Evolutionary conservation across 176 grass and related monocot genomes (phyloP).

Genomic region (Tillandsia leiboldiana): DNA sequence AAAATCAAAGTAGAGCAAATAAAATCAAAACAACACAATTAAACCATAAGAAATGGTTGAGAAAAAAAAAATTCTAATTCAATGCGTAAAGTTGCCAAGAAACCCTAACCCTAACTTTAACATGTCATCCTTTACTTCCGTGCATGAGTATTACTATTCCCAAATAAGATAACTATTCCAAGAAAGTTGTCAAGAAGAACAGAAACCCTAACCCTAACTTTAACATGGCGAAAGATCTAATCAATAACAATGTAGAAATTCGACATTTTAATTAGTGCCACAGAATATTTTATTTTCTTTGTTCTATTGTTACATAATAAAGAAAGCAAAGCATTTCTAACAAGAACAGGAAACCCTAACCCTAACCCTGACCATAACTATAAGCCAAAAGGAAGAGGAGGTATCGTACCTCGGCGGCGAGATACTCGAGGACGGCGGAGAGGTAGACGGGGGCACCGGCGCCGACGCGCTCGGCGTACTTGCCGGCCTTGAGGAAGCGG

Average conservation of each 20-base stretch:
- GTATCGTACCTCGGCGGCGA: conserved; percentile 34
- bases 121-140: not conserved
- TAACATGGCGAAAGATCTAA: too few species aligned
- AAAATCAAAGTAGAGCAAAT: not conserved
- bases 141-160: too few species aligned
- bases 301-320: too few species aligned
- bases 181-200: too few species aligned
- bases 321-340: not conserved
- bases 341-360: not conserved
- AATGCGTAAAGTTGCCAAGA: too few species aligned
- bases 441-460: conserved; percentile 45
- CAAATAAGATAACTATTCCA: too few species aligned
- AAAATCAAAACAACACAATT: not conserved
- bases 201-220: too few species aligned
- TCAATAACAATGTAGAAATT: too few species aligned
- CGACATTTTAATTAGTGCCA: too few species aligned
- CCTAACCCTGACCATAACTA: not conserved
- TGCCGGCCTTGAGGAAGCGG: conserved; percentile 40
- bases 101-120: too few species aligned
- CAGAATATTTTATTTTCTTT: too few species aligned
- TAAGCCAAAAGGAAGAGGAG: not conserved
- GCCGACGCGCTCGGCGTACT: conserved; percentile 45
- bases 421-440: conserved; percentile 42
- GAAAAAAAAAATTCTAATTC: not conserved
- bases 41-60: not conserved